Conservation (phyloP, 2,329 filamentous ascomycete genomes). For the Fusarium sp. region DNA sequence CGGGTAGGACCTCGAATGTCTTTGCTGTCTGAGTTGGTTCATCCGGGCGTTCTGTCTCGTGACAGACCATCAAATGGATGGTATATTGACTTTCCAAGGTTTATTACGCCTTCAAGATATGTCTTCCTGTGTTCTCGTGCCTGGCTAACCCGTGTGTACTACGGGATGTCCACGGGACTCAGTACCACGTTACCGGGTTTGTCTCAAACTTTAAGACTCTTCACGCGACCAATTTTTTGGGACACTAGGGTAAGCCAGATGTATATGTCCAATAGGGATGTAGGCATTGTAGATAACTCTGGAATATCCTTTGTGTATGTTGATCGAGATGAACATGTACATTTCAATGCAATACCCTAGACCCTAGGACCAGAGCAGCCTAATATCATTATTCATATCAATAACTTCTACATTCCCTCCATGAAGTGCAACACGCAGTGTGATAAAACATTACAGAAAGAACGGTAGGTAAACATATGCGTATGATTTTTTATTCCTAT, state of each 20-base stretch:
- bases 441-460: too few species aligned
- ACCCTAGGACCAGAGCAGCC: too few species aligned
- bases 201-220: neutral
- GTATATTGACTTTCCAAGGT: neutral
- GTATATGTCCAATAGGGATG: neutral
- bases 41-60: neutral
- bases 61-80: neutral
- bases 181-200: neutral
- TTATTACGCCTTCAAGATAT: neutral
- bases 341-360: too few species aligned
- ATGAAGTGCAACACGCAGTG: too few species aligned
- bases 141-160: neutral
- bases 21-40: too few species aligned
- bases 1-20: neutral
- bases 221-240: constrained; percentile 9
- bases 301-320: too few species aligned
- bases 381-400: too few species aligned
- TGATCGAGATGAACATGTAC: too few species aligned
- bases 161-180: neutral
- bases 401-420: too few species aligned
- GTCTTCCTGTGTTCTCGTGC: neutral
- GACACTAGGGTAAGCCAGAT: constrained; percentile 5
- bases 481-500: constrained; percentile 18
- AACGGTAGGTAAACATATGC: neutral
- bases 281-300: too few species aligned